Base-by-base conservation (phyloP, 306 rosid genomes). In the Vigna nakashimae region DNA sequence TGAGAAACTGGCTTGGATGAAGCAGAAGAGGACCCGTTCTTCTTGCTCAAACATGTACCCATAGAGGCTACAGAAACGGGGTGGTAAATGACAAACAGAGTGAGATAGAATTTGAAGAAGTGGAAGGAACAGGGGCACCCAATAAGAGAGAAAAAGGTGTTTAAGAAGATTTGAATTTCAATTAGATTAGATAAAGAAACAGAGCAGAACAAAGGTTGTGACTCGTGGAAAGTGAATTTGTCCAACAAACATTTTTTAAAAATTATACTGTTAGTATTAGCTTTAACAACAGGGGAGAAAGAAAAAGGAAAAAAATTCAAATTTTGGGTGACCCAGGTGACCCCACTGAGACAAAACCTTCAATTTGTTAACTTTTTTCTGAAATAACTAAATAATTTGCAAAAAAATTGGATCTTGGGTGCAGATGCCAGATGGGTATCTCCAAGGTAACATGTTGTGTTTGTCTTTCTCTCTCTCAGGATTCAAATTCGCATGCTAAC, bases 1-100 rank as follows among this genome's bases (percentile, higher is more conserved):
- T 85, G 75, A 55, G 93, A 73, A 83, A 73, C 65, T 42, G 82
- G 63, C 32, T 82, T 86, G 67, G 73, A 12, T 4, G 50, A 4
- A n/a, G 82, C n/a, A 15, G 78, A 45, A 17, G 88, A 45, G 18
- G 87, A 67, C 20, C 53, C 64, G 75, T 87, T 88, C 87, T 95
- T 96, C 84, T 83, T 96, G 86, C 99, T 96, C 65, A 92, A 88
- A 88, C 99, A 96, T 73, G 91, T 28, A 77, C 99, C 99, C 99
- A 96, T 96, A 49, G 80, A 14, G 14, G 34, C 58, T 17, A 76
- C 62, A 60, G 34, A 63, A 28, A 3, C 7, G 24, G 52, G 24
- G 52, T 46, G 53, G 34, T 43, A 69, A 81, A 53, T n/a, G 56
- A 77, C 53, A 71, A 42, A 42, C 18, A 74, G 64, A 77, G 52